phyloP scores from a whole-genome alignment of 176 grass and related monocot species.

The Hordeum vulgare region MorexV3_pseudomolecules_assembly NC_058519.1:618852049-618852548 shows the following conservation, averaged over 20 bases:
- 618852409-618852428: conserved; percentile 44
- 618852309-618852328: conserved; percentile 48
- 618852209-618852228: background rate
- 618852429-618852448: conserved; percentile 39
- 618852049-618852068: background rate
- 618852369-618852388: conserved; percentile 54
- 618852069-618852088: background rate
- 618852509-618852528: conserved; percentile 39
- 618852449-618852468: conserved; percentile 33
- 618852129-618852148: background rate
- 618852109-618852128: background rate
- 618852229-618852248: background rate
- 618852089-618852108: background rate
- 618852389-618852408: conserved; percentile 54
- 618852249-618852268: conserved; percentile 40
- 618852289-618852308: conserved; percentile 46
- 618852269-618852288: conserved; percentile 44
- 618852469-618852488: conserved; percentile 50
- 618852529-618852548: conserved; percentile 31
- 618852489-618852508: conserved; percentile 41
- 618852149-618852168: too few relatives aligned
- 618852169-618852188: background rate
- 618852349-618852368: conserved; percentile 51
- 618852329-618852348: conserved; percentile 42
- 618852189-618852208: background rate